phyloP scores from a whole-genome alignment of 2,329 filamentous ascomycete genomes.

The Ceratocystis eucalypticola region DNA sequence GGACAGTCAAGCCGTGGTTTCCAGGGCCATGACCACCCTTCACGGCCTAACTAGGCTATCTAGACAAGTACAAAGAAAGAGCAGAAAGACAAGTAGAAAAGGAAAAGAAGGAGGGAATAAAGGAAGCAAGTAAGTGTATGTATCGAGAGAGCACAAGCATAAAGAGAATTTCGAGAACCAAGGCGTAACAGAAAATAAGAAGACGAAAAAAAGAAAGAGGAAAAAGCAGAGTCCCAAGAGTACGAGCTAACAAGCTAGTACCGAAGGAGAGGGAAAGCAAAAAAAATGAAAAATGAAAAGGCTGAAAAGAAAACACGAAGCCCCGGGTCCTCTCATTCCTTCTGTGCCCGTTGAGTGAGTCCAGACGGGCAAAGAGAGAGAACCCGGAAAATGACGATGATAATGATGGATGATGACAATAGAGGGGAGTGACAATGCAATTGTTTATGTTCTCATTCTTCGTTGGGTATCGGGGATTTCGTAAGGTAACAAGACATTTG shows the following conservation, averaged over 20 bases:
- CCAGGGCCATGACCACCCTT: not conserved
- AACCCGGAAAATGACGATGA: not conserved
- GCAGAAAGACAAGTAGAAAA: too few species aligned
- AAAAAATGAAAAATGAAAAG: not conserved
- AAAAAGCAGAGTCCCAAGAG: not conserved
- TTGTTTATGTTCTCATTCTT: slow-evolving; percentile 13
- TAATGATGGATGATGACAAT: not conserved
- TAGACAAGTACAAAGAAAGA: not conserved
- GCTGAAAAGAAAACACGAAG: not conserved
- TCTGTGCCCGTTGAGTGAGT: not conserved
- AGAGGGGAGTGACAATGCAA: not conserved
- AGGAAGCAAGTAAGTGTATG: not conserved
- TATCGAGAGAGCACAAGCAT: not conserved
- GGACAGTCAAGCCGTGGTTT: not conserved
- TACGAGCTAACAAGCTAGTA: not conserved
- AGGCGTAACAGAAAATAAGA: not conserved
- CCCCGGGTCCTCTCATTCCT: not conserved
- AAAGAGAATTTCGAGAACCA: slow-evolving; percentile 8
- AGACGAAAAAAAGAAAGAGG: not conserved
- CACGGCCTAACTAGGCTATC: not conserved
- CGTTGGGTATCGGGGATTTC: slow-evolving; percentile 18
- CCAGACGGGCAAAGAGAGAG: not conserved
- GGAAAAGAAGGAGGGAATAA: not conserved
- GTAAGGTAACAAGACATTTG: slow-evolving; percentile 8
- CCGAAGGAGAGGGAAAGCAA: not conserved